phyloP scores from a whole-genome alignment of 768 basidiomycete species.

The Tephrocybe sp. region DNA sequence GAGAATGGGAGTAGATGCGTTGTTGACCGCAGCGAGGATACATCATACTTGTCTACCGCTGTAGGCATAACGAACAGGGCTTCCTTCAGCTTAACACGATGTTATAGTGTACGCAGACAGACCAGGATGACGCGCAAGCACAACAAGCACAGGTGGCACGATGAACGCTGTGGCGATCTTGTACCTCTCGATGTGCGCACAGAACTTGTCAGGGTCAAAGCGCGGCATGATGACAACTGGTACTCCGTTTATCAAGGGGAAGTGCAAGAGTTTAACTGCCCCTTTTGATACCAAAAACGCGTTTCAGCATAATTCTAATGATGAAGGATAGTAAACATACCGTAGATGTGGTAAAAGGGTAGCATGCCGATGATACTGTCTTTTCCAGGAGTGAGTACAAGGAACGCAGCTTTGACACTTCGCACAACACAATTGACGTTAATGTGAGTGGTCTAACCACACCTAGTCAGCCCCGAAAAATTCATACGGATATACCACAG shows the following conservation, averaged over 20 bases:
- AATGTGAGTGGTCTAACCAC: constrained; percentile 58
- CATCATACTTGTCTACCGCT: constrained; percentile 69
- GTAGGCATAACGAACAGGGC: too few species aligned
- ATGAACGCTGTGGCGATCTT: constrained; percentile 56
- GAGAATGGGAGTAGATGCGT: constrained; percentile 53
- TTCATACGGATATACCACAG: background rate
- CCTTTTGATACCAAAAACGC: constrained; percentile 34
- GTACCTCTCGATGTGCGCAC: constrained; percentile 65
- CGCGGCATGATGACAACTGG: constrained; percentile 60
- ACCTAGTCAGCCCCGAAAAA: background rate
- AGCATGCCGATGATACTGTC: constrained; percentile 66
- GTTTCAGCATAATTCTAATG: background rate
- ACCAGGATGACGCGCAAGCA: constrained; percentile 70
- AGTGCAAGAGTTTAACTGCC: constrained; percentile 60
- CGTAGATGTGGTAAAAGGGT: constrained; percentile 55
- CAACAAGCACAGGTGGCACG: constrained; percentile 85
- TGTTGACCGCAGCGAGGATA: constrained; percentile 56
- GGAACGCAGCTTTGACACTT: constrained; percentile 48
- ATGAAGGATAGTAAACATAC: constrained; percentile 16
- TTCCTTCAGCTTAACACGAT: too few species aligned
- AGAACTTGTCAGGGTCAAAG: constrained; percentile 73
- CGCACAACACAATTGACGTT: constrained; percentile 65
- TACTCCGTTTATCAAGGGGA: constrained; percentile 50
- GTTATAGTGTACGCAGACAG: constrained; percentile 21
- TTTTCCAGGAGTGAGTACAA: constrained; percentile 30